phyloP scores from a whole-genome alignment of 257 asterid genomes.

The Jaltomata sinuosa region DNA sequence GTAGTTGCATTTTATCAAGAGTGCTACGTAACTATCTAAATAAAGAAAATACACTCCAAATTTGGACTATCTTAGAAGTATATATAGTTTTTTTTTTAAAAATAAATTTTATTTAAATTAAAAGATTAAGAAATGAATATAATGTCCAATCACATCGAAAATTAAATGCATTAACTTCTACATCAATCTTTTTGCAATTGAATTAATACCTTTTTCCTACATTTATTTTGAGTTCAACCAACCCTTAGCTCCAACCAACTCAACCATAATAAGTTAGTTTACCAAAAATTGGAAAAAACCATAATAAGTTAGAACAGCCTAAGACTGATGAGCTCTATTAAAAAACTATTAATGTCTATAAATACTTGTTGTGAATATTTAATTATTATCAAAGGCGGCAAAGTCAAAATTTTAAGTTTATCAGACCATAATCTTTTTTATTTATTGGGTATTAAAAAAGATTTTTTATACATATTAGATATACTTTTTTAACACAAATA shows the following conservation, averaged over 20 bases:
- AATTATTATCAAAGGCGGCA: too few species aligned
- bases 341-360: too few species aligned
- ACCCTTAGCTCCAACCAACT: background rate
- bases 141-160: background rate
- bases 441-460: background rate
- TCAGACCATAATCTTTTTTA: background rate
- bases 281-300: background rate
- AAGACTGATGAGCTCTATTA: background rate
- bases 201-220: background rate
- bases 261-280: background rate
- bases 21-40: background rate
- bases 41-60: background rate
- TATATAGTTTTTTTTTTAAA: background rate
- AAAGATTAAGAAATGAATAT: background rate
- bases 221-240: background rate
- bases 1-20: background rate
- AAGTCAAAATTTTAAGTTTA: background rate
- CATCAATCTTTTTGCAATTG: background rate
- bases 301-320: background rate
- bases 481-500: background rate
- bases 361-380: too few species aligned
- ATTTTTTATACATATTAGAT: background rate
- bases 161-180: background rate
- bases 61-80: background rate
- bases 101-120: background rate